Evolutionary conservation across 2,329 filamentous ascomycete species (phyloP), one percentile per base, ranked within the genome.

Genomic region (Thermoascus crustaceus): DNA sequence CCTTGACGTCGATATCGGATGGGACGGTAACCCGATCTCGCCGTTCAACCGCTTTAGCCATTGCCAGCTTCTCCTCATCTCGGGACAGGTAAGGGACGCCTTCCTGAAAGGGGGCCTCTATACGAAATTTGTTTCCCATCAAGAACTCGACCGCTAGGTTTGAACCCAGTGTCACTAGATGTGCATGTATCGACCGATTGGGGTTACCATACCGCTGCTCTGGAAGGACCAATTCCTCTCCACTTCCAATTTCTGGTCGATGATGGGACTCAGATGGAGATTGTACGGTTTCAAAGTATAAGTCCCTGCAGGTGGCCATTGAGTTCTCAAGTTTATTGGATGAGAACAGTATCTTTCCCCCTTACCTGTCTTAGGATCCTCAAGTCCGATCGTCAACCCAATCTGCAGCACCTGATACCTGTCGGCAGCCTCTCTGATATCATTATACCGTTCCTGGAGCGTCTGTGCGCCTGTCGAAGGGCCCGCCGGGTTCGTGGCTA

Each of bases 211-310:
- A 69, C 66, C 60, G 36, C 71, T 69, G 42, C 69, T 76, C 44
- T 75, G 73, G 40, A 73, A 73, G 8, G 66, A 66, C 49, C 79
- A 75, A 34, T 69, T 69, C n/a, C 79, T 69, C 42, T 79, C 73
- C 26, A 82, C 52, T 10, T 73, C 72, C 17, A 80, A 52, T 10
- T 66, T 66, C 36, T 64, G 58, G 34, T 73, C 66, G 11, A 64
- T 51, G 7, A 78, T 50, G 1, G 79, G 78, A 42, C 64, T 76
- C 34, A 83, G 52, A 45, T 72, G 67, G 56, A 82, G 68, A 55
- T 82, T 82, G 61, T 78, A 82, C 2, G 79, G 76, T 16, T 71
- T 71, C 21, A 78, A 60, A 4, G 70, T 62, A 49, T 82, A 83
- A 26, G 58, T 49, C 38, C 60, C 71, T 67, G 35, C 32, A 27